Evolutionary conservation across 176 grass and related monocot genomes (phyloP), one percentile per base, ranked within the genome.

Genomic region (Elaeis guineensis): DNA sequence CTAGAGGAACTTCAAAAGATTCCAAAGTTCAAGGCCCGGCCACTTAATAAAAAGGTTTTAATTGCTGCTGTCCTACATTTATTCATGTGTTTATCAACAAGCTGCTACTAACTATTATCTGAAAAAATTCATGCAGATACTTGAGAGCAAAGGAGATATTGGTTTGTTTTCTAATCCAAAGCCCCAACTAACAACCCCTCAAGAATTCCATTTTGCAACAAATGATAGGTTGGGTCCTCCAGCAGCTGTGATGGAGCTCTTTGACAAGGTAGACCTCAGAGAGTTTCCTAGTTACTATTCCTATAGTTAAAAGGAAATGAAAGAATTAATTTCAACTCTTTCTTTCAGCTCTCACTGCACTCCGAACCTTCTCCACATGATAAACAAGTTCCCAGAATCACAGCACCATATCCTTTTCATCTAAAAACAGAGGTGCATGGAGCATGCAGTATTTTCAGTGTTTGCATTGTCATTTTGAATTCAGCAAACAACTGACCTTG

Each of bases 1-100:
- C 64, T 89, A 28, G 94, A 93, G 70, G 87, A 89, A 77, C 65
- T 98, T 39, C 78, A 89, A 71, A 93, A 86, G 32, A 89, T 82
- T 50, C 82, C 94, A 56, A 92, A 82, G 63, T 98, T 98, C 58
- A 93, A 89, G 79, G 94, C 94, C 64, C 92, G 70, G 64, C 88
- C 85, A 66, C 64, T 98, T 25, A 81, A 93, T 57, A 98, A 58
- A 80, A 98, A 83, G 87, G 94, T 93, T 17, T 68, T 69, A 24
- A 35, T 44, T 44, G 9, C 35, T 44, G 11, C 35, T 44, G 11
- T 44, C 35, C 9, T 44, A 44, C 6, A 44, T 14, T 12, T 11
- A 44, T 44, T 44, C 35, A 44, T 44, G 35, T 12, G 9, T 44
- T 44, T 44, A 44, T 44, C 1, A 44, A 44, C 14, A 44, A 44